phyloP scores from a whole-genome alignment of 106 monocot genomes.

The Chionographis japonica region DNA sequence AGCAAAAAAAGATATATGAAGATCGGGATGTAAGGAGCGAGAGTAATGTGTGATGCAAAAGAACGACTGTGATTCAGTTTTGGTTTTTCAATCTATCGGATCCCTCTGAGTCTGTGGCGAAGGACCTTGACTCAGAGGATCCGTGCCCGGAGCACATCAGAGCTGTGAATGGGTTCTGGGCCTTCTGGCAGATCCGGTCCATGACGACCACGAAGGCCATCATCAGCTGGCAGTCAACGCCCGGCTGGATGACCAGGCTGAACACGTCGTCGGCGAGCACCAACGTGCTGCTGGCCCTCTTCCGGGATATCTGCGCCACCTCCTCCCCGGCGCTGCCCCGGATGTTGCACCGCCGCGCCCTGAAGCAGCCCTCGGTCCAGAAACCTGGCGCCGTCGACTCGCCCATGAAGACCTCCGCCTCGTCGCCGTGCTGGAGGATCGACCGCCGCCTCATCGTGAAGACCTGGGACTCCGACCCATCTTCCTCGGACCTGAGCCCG shows the following conservation, averaged over 20 bases:
- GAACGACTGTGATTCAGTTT: too few relatives aligned
- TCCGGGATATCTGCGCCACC: slow-evolving; percentile 29
- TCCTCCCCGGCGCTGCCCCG: slow-evolving; percentile 4
- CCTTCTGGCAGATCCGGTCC: slow-evolving; percentile 29
- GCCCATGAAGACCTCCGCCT: slow-evolving; percentile 47
- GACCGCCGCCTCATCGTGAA: slow-evolving; percentile 65
- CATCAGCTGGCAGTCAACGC: slow-evolving; percentile 23
- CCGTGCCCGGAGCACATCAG: slow-evolving; percentile 12
- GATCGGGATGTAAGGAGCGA: too few relatives aligned
- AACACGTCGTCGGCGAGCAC: slow-evolving; percentile 31
- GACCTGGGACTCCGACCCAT: slow-evolving; percentile 10
- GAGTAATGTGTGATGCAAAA: too few relatives aligned
- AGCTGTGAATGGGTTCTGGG: slow-evolving; percentile 14
- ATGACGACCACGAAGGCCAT: slow-evolving; percentile 39
- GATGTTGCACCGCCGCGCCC: slow-evolving; percentile 24
- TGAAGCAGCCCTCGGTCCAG: slow-evolving; percentile 29
- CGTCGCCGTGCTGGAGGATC: slow-evolving; percentile 36
- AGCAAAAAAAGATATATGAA: too few relatives aligned
- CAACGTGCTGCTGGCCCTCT: slow-evolving; percentile 23
- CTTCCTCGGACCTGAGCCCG: slow-evolving; percentile 28
- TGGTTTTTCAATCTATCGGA: too few relatives aligned
- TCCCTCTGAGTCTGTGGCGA: too few relatives aligned
- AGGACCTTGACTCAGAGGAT: too few relatives aligned
- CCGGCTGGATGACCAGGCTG: slow-evolving; percentile 19
- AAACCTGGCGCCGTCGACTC: slow-evolving; percentile 10